Base-by-base conservation (phyloP, 2,329 filamentous ascomycete species). In the Exophiala spinifera region DNA sequence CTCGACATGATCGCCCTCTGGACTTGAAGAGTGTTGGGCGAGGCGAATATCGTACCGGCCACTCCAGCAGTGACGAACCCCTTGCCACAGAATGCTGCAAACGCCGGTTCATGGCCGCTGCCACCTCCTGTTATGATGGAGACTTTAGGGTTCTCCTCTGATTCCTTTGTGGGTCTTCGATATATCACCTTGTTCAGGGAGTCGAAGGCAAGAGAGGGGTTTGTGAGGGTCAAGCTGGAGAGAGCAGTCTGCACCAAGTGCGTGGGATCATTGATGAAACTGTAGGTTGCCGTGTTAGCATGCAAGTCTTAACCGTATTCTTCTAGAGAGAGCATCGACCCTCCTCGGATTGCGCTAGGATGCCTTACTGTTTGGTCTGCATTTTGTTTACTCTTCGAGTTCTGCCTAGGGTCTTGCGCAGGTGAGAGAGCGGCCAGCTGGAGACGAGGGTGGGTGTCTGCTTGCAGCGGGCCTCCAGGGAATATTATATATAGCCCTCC, bases 81-180 rank as follows among this genome's bases (percentile, higher is more conserved):
- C 8, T 80, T 78, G 20, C 91, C 91, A 13, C 96, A 91, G 72
- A 91, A 94, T 55, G 84, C 87, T 1, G 86, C 84, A 69, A 96
- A 96, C 54, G 86, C 88, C 20, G 91, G 56, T 51, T 33, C 11
- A 44, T 34, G 91, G 63, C 91, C 91, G 17, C 86, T 88, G 51
- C 92, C 92, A 61, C 92, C 92, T 60, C 92, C 92, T 1, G 88
- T 91, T 63, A 97, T 79, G 66, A 96, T 79, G 53, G 89, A 89
- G 42, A 96, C 90, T 66, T 89, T 82, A 14, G 78, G 69, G 25
- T 72, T 67, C 25, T 67, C 68, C n/a, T 77, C 62, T 56, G 72
- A 71, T 70, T 75, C 65, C 65, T 64, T 63, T 46, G 67, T 69
- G 19, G 83, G 86, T 15, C 87, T 82, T 52, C 83, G 82, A 75